Evolutionary conservation across 2,329 filamentous ascomycete species (phyloP).

Genomic region (Pseudogymnoascus sp.): DNA sequence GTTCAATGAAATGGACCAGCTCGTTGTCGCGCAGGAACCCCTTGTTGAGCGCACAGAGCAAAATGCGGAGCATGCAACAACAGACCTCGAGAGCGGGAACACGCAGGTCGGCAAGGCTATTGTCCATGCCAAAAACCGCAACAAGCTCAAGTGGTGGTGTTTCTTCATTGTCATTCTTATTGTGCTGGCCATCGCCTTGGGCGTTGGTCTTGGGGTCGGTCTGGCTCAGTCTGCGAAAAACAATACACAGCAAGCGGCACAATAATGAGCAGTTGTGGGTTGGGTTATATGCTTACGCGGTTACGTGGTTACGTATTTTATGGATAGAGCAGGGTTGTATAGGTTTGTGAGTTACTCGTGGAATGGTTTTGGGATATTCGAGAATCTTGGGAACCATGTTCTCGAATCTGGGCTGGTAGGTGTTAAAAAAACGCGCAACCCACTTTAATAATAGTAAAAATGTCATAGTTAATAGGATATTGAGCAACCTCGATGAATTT

Average conservation of each 20-base stretch:
- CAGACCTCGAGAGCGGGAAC: slow-evolving; percentile 61
- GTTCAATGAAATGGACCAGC: slow-evolving; percentile 65
- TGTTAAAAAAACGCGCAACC: neutral
- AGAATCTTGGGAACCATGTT: neutral
- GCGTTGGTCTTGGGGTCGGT: slow-evolving; percentile 35
- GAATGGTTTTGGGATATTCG: neutral
- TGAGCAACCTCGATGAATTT: neutral
- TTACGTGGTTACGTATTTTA: slow-evolving; percentile 3
- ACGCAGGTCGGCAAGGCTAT: slow-evolving; percentile 60
- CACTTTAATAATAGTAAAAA: neutral
- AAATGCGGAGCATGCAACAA: slow-evolving; percentile 55
- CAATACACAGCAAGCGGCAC: neutral
- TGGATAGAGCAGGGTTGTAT: neutral
- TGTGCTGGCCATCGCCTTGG: slow-evolving; percentile 45
- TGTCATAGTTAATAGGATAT: neutral
- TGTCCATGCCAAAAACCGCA: slow-evolving; percentile 53
- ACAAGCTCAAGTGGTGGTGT: slow-evolving; percentile 78
- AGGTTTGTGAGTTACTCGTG: neutral
- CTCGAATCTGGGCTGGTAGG: neutral
- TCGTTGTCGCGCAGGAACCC: slow-evolving; percentile 63
- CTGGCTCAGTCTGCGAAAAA: slow-evolving; percentile 12
- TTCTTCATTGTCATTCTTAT: slow-evolving; percentile 52
- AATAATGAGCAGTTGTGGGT: neutral
- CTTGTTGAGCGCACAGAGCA: slow-evolving; percentile 53
- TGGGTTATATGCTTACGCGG: neutral